These are phyloP conservation scores for Oidiodendron maius DNA, from an alignment of 495 filamentous ascomycete genomes.

Conservation along the genomic window DNA sequence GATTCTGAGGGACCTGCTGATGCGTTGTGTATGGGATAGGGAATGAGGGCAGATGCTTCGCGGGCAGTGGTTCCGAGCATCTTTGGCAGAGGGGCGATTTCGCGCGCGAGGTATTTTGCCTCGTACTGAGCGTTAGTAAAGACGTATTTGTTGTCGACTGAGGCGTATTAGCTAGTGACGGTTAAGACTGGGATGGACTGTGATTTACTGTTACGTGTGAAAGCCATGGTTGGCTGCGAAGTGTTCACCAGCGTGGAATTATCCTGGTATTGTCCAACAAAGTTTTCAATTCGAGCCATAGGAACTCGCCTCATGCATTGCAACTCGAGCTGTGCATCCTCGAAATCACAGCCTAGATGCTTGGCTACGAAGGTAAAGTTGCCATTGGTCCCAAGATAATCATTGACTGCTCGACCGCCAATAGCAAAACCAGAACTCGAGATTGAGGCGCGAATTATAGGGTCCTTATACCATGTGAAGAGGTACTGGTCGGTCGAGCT, in stretches of 20 bases:
- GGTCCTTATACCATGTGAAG: constrained; percentile 39
- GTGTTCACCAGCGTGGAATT: not conserved
- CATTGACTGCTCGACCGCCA: constrained; percentile 3
- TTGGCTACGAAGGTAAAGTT: not conserved
- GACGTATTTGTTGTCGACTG: constrained; percentile 32
- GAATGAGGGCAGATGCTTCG: constrained; percentile 23
- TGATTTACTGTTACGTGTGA: not conserved
- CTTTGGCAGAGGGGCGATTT: constrained; percentile 31
- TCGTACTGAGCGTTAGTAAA: constrained; percentile 42
- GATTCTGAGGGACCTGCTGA: not conserved
- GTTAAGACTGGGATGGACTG: not conserved
- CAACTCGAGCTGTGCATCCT: not conserved
- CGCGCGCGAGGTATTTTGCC: constrained; percentile 21
- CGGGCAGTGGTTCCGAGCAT: constrained; percentile 37
- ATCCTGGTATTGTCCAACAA: not conserved
- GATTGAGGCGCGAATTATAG: constrained; percentile 40
- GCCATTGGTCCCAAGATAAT: not conserved
- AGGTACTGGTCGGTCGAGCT: constrained; percentile 42
- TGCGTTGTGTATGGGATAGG: not conserved
- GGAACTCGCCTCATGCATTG: not conserved
- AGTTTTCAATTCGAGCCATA: not conserved
- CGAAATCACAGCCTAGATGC: not conserved
- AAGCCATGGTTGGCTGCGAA: not conserved
- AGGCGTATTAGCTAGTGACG: not conserved
- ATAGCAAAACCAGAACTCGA: constrained; percentile 45